Evolutionary conservation across 2,329 filamentous ascomycete species (phyloP).

Genomic region (Dothideomycetes sp.): DNA sequence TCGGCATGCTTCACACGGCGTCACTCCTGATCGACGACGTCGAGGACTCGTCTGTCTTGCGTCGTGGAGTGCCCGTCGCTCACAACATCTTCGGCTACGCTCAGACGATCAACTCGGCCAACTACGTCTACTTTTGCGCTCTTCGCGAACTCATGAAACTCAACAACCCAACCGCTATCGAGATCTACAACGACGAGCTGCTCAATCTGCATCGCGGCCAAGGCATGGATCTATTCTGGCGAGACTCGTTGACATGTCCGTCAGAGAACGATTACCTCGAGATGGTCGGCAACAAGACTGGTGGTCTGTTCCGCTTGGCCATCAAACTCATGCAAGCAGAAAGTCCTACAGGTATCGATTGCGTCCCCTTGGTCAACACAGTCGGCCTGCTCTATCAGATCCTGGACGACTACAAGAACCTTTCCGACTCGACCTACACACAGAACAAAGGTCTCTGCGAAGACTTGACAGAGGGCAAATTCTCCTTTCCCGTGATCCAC

Average conservation of each 20-base stretch:
- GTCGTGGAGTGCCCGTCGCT: slow-evolving; percentile 71
- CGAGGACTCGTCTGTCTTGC: slow-evolving; percentile 68
- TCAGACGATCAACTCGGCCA: slow-evolving; percentile 84
- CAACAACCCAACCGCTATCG: slow-evolving; percentile 55
- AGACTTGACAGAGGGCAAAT: slow-evolving; percentile 94
- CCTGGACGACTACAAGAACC: slow-evolving; percentile 87
- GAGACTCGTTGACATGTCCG: slow-evolving; percentile 73
- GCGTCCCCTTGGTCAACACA: slow-evolving; percentile 73
- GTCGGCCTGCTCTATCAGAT: slow-evolving; percentile 85
- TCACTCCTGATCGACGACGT: slow-evolving; percentile 82
- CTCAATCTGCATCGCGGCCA: slow-evolving; percentile 78
- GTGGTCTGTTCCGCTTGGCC: slow-evolving; percentile 73
- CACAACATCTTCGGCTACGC: slow-evolving; percentile 77
- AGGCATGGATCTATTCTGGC: slow-evolving; percentile 87
- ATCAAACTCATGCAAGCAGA: slow-evolving; percentile 85
- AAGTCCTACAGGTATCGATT: slow-evolving; percentile 49
- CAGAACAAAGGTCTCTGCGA: slow-evolving; percentile 90
- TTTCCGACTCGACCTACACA: slow-evolving; percentile 55
- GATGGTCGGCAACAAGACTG: slow-evolving; percentile 88
- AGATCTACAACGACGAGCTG: slow-evolving; percentile 72
- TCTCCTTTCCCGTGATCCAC: slow-evolving; percentile 92
- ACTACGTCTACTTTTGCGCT: slow-evolving; percentile 79
- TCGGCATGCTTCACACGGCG: slow-evolving; percentile 79
- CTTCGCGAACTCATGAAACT: slow-evolving; percentile 66
- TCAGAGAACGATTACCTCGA: slow-evolving; percentile 86